These are phyloP conservation scores for Trypanosoma scelopori DNA, from an alignment of 208 protist genomes.

Conservation along the genomic window DNA sequence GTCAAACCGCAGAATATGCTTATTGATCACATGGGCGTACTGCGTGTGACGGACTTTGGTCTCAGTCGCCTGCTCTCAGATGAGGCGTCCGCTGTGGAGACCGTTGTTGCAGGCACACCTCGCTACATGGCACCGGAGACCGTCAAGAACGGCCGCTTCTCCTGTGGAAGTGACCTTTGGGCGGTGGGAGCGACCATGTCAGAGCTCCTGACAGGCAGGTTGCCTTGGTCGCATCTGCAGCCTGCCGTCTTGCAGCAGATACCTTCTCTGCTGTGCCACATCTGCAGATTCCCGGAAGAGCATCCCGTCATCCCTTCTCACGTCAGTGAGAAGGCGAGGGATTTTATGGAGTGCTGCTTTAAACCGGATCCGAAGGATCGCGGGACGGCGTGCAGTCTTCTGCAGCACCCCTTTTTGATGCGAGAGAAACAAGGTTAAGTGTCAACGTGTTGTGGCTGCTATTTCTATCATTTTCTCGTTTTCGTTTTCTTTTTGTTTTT, in stretches of 20 bases:
- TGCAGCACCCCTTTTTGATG: constrained; percentile 51
- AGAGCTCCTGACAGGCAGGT: constrained; percentile 54
- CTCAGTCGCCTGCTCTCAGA: constrained; percentile 45
- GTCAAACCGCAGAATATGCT: constrained; percentile 87
- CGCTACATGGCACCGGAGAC: constrained; percentile 72
- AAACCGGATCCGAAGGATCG: constrained; percentile 43
- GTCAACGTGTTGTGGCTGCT: not conserved
- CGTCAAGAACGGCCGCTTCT: constrained; percentile 42
- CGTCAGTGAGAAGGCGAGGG: constrained; percentile 5
- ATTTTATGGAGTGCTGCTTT: constrained; percentile 27
- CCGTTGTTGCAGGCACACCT: constrained; percentile 52
- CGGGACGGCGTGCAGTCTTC: constrained; percentile 44
- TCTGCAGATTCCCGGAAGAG: constrained; percentile 33
- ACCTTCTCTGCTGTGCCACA: constrained; percentile 62
- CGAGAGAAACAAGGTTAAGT: not conserved
- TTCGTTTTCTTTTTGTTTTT: no score
- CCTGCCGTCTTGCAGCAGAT: constrained; percentile 19
- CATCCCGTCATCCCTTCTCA: constrained; percentile 17
- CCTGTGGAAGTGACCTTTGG: constrained; percentile 74
- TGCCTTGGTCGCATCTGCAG: constrained; percentile 50
- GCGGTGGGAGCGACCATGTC: constrained; percentile 69
- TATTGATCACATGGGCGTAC: constrained; percentile 46
- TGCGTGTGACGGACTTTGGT: constrained; percentile 87
- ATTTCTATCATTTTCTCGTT: constrained; percentile 1
- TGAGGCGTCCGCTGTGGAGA: constrained; percentile 38